These are phyloP conservation scores for Intubia oerlemansii DNA, from an alignment of 2,329 filamentous ascomycete species.

Conservation along the genomic window DNA sequence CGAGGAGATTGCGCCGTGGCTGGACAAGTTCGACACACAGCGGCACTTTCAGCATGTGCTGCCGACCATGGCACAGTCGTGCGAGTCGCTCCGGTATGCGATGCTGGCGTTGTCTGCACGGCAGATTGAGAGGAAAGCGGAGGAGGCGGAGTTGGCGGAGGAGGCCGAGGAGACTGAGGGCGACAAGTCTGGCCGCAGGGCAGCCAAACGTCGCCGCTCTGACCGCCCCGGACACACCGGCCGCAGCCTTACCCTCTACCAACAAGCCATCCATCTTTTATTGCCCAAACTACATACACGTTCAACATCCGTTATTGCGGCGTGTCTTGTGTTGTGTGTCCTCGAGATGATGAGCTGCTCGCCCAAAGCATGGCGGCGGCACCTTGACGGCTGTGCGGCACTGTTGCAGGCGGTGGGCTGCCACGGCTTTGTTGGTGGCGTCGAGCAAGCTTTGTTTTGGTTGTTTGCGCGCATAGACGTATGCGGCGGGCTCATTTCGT, in stretches of 20 bases:
- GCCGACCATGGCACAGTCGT: slow-evolving; percentile 1
- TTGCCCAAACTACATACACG: slow-evolving; percentile 14
- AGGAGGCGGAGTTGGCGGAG: too few species aligned
- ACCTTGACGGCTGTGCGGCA: slow-evolving; percentile 34
- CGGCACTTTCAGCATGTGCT: background rate
- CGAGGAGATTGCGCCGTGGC: background rate
- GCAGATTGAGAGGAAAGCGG: too few species aligned
- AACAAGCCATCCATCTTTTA: slow-evolving; percentile 26
- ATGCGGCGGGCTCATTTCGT: slow-evolving; percentile 33
- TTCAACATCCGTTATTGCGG: slow-evolving; percentile 15
- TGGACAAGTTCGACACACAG: background rate
- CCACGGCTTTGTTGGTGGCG: slow-evolving; percentile 28
- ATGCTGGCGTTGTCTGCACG: too few species aligned
- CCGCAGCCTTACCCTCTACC: slow-evolving; percentile 29
- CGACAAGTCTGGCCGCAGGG: too few species aligned
- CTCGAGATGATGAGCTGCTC: slow-evolving; percentile 22
- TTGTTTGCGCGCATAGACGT: slow-evolving; percentile 37
- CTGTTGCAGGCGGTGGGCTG: slow-evolving; percentile 30
- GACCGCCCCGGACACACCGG: too few species aligned
- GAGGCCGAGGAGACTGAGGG: too few species aligned
- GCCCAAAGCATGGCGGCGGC: slow-evolving; percentile 28
- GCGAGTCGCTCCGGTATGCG: too few species aligned
- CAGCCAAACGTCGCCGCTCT: too few species aligned
- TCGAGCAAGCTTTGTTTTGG: slow-evolving; percentile 35
- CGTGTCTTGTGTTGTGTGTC: slow-evolving; percentile 18